These are phyloP conservation scores for Cadophora luteo-olivacea DNA, from an alignment of 2,329 filamentous ascomycete species.

Conservation along the genomic window DNA sequence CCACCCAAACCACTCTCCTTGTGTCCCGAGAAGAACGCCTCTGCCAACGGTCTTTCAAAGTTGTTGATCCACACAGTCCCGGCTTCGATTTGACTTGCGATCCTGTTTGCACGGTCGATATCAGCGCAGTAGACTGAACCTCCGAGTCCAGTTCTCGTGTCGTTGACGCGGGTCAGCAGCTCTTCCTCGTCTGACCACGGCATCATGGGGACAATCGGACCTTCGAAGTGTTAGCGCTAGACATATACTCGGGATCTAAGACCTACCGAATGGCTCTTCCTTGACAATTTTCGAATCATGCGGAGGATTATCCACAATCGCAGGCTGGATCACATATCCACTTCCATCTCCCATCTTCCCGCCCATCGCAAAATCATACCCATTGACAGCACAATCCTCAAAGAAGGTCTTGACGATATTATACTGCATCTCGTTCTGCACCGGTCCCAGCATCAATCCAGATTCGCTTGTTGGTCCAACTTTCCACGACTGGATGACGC, in stretches of 20 bases:
- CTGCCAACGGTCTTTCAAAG: conserved; percentile 53
- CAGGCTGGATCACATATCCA: conserved; percentile 64
- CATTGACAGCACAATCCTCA: conserved; percentile 59
- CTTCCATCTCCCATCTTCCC: conserved; percentile 47
- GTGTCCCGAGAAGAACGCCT: conserved; percentile 47
- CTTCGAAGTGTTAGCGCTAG: conserved; percentile 33
- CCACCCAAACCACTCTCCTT: conserved; percentile 46
- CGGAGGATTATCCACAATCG: conserved; percentile 63
- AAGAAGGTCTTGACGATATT: conserved; percentile 63
- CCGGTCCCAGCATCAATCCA: conserved; percentile 57
- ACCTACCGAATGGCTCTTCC: conserved; percentile 62
- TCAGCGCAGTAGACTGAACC: conserved; percentile 66
- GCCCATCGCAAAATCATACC: conserved; percentile 58
- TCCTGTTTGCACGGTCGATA: conserved; percentile 54
- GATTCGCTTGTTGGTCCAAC: conserved; percentile 47
- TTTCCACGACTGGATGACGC: conserved; percentile 52
- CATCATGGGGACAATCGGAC: conserved; percentile 68
- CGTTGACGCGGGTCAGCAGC: conserved; percentile 61
- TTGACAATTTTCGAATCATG: conserved; percentile 60
- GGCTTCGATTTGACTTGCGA: conserved; percentile 61
- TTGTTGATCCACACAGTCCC: conserved; percentile 68
- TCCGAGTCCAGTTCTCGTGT: conserved; percentile 58
- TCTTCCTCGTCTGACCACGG: conserved; percentile 67
- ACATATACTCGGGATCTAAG: not conserved
- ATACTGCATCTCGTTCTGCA: conserved; percentile 71